Conservation (phyloP, 108 stramenopile genomes). For the Skeletonema menzelii region DNA sequence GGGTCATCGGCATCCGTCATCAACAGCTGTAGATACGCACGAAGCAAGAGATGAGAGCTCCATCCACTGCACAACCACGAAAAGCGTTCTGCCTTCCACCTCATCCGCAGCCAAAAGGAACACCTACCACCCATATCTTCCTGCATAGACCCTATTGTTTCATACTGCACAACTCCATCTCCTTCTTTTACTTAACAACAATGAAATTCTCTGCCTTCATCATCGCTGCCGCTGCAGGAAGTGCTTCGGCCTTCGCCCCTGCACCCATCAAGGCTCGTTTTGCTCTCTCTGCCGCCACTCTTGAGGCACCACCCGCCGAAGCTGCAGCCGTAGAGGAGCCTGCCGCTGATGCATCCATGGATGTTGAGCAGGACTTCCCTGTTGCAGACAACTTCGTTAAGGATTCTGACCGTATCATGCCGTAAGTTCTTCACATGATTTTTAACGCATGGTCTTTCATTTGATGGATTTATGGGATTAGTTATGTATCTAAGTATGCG, state of each 20-base stretch:
- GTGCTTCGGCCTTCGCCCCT: slow-evolving; percentile 29
- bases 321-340: not conserved
- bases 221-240: slow-evolving; percentile 15
- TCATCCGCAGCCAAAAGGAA: not conserved
- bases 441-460: not conserved
- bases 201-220: slow-evolving; percentile 44
- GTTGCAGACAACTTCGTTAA: slow-evolving; percentile 34
- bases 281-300: slow-evolving; percentile 20
- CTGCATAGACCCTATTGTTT: not conserved
- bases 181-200: not conserved
- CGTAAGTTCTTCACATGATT: slow-evolving; percentile 25
- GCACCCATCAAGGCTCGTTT: not conserved
- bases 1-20: too few relatives aligned
- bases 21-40: not conserved
- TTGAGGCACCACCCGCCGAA: slow-evolving; percentile 30
- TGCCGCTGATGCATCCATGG: not conserved
- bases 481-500: too few relatives aligned
- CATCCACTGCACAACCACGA: not conserved
- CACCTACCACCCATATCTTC: not conserved
- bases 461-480: not conserved
- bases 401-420: slow-evolving; percentile 42
- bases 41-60: too few relatives aligned
- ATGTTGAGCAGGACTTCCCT: slow-evolving; percentile 25
- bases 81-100: not conserved
- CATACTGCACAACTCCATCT: not conserved